Evolutionary conservation across 495 filamentous ascomycete genomes (phyloP), one percentile per base, ranked within the genome.

Genomic region (Terfezia claveryi): DNA sequence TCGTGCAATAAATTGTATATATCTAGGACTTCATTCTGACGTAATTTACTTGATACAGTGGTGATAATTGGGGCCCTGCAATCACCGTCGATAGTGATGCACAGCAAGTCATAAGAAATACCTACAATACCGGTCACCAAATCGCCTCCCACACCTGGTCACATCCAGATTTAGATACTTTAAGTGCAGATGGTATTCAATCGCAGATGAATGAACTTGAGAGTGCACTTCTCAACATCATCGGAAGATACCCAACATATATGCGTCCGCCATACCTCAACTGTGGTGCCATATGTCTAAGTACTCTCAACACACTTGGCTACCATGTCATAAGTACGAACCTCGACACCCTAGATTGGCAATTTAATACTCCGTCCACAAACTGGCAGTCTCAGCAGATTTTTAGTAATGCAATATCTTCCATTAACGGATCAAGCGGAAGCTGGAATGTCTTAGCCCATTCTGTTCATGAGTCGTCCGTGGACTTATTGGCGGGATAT

Each of bases 141-240:
- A 67, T 87, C 55, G 82, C 76, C 16, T 80, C 76, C 37, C 82
- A 87, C 60, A 83, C 80, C 9, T 85, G 80, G 81, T 75, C 74
- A 8, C 82, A 85, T 59, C 70, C 78, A 44, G 74, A 80, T 61
- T 69, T 85, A 10, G 73, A 66, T 66, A 69, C 71, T 38, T 63
- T 80, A 49, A 68, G 70, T 0, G 56, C 67, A 0, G 64, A 60
- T 0, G 70, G 76, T 55, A 72, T 76, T 52, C 70, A 63, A 14
- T 66, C 72, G 0, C 77, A 84, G 65, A 75, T 86, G 69, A 64
- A 73, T 53, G 76, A 77, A 65, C 79, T 82, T 55, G 82, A 85
- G 66, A 76, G 74, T 50, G 81, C 80, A 0, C 59, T 85, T 20
- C 67, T 71, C 37, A 82, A 79, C 57, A 78, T 83, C 54, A 69